Evolutionary conservation across 352 stramenopile species (phyloP).

Genomic region (Globisporangium heterothallicum): DNA sequence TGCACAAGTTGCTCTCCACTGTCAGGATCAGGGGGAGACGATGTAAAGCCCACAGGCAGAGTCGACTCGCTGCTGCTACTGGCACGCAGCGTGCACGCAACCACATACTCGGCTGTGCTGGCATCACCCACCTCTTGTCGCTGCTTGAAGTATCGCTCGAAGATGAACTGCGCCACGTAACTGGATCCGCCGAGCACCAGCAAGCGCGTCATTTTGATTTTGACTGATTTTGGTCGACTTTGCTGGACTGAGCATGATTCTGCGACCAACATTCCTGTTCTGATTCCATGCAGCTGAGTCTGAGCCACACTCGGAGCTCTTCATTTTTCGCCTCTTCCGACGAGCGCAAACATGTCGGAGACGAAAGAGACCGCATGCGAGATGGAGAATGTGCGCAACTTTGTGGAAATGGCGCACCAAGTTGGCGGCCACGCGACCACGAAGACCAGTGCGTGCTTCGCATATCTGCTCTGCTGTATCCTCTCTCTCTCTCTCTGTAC

Average conservation of each 20-base stretch:
- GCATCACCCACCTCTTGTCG: neutral
- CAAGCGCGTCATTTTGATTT: constrained; percentile 18
- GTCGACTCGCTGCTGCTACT: neutral
- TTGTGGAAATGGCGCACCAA: constrained; percentile 64
- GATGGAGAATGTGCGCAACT: constrained; percentile 12
- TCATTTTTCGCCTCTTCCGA: no score
- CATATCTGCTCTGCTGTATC: neutral
- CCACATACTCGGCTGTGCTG: neutral
- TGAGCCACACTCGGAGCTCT: no score
- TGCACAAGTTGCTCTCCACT: constrained; percentile 12
- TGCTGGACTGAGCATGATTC: neutral
- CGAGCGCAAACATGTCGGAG: constrained; percentile 8
- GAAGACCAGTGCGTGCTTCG: constrained; percentile 43
- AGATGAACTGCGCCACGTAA: constrained; percentile 66
- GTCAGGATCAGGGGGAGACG: constrained; percentile 1
- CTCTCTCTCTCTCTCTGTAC: neutral
- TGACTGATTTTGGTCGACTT: no score
- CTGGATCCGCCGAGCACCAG: constrained; percentile 53
- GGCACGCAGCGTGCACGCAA: constrained; percentile 51
- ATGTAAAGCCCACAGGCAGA: constrained; percentile 26
- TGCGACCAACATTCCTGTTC: neutral
- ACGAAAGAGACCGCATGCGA: neutral
- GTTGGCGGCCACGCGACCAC: constrained; percentile 71
- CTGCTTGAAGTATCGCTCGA: constrained; percentile 18
- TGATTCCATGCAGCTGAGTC: neutral